phyloP scores from a whole-genome alignment of 108 stramenopile species.

The Nitzschia putrida region DNA sequence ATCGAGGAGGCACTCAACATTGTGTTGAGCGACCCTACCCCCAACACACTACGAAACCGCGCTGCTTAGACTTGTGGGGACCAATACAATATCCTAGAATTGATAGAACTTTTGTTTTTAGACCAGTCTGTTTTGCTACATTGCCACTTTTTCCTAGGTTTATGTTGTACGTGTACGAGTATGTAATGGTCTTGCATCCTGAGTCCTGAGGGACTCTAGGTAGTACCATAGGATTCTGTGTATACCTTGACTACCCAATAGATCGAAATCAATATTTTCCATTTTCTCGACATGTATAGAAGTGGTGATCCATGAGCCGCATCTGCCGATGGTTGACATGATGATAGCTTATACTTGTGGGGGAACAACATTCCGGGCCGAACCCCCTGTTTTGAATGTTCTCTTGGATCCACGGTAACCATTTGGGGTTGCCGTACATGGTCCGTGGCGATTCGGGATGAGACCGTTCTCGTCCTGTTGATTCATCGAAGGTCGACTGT shows the following conservation, averaged over 20 bases:
- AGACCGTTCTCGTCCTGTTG: slow-evolving; percentile 3
- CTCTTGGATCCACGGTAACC: slow-evolving; percentile 19
- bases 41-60: background rate
- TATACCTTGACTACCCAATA: background rate
- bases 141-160: background rate
- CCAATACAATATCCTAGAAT: background rate
- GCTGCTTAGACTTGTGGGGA: background rate
- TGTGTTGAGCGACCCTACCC: slow-evolving; percentile 3
- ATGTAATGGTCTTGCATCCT: background rate
- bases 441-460: slow-evolving; percentile 15
- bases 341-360: slow-evolving; percentile 18
- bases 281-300: slow-evolving; percentile 8
- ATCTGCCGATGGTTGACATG: slow-evolving; percentile 16
- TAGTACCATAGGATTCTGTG: background rate
- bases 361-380: slow-evolving; percentile 10
- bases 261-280: background rate
- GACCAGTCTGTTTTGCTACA: background rate
- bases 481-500: background rate
- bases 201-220: background rate
- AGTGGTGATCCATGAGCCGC: slow-evolving; percentile 2
- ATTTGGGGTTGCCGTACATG: slow-evolving; percentile 18
- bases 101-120: no score
- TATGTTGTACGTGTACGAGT: background rate
- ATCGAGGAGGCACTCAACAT: slow-evolving; percentile 16
- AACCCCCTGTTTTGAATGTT: slow-evolving; percentile 7